Conservation (phyloP, 108 stramenopile species). For the Skeletonema tropicum region DNA sequence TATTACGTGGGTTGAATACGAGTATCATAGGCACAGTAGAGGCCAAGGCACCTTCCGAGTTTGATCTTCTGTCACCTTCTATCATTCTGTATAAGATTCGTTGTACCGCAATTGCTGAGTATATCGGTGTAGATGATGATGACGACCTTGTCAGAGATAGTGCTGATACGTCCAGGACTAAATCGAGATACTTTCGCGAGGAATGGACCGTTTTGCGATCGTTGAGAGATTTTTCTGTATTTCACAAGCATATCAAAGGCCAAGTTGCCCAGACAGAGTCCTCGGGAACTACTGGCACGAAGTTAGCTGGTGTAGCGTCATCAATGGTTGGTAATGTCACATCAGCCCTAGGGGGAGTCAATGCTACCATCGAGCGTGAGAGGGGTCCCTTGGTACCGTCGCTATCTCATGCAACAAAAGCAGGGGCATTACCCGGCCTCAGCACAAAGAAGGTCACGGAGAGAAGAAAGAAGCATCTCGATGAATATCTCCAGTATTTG, state of each 20-base stretch:
- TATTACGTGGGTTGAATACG: constrained; percentile 58
- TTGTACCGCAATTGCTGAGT: constrained; percentile 65
- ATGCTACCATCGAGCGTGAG: constrained; percentile 36
- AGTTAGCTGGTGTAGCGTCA: constrained; percentile 73
- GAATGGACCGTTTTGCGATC: constrained; percentile 84
- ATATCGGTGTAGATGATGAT: constrained; percentile 48
- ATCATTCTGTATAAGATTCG: constrained; percentile 72
- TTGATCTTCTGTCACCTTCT: constrained; percentile 44
- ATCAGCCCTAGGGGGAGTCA: constrained; percentile 48
- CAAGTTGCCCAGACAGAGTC: constrained; percentile 70
- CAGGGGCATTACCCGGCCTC: constrained; percentile 61
- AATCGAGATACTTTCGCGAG: constrained; percentile 58
- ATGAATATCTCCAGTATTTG: constrained; percentile 76
- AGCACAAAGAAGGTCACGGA: constrained; percentile 65
- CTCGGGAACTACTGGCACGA: constrained; percentile 69
- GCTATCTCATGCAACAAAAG: constrained; percentile 72
- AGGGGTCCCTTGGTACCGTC: constrained; percentile 77
- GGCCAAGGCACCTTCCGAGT: constrained; percentile 60
- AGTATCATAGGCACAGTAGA: constrained; percentile 65
- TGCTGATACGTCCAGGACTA: constrained; percentile 7
- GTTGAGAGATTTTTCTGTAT: constrained; percentile 77
- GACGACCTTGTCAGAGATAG: constrained; percentile 18
- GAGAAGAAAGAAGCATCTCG: constrained; percentile 68
- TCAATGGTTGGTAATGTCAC: constrained; percentile 47
- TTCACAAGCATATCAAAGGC: constrained; percentile 85